Evolutionary conservation across 148 eudicot species (phyloP).

Genomic region (Fagopyrum esculentum): DNA sequence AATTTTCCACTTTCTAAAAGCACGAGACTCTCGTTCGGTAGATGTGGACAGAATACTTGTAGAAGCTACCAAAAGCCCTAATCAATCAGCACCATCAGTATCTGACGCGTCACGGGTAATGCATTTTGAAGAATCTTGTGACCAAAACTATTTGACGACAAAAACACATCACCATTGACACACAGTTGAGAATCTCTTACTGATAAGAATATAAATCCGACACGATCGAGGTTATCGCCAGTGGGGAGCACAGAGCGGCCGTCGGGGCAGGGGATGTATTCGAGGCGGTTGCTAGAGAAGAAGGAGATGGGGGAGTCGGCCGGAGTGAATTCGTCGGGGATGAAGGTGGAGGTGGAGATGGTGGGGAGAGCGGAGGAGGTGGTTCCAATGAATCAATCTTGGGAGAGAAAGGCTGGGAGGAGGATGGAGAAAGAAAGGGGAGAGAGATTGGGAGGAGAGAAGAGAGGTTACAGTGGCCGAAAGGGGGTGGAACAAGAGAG

Average conservation of each 20-base stretch:
- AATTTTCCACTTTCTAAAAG: slow-evolving; percentile 56
- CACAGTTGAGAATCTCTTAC: slow-evolving; percentile 21
- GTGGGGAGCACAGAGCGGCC: slow-evolving; percentile 38
- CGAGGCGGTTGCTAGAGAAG: slow-evolving; percentile 34
- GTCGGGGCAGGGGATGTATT: slow-evolving; percentile 33
- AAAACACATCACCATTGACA: slow-evolving; percentile 22
- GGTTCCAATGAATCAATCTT: slow-evolving; percentile 29
- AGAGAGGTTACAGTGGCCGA: slow-evolving; percentile 7
- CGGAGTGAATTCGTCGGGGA: slow-evolving; percentile 20
- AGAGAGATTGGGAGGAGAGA: slow-evolving; percentile 14
- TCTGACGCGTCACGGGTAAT: slow-evolving; percentile 23
- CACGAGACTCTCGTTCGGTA: slow-evolving; percentile 27
- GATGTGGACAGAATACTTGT: slow-evolving; percentile 22
- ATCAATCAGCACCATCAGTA: slow-evolving; percentile 13
- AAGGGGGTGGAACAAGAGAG: slow-evolving; percentile 14
- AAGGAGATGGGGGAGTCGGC: background rate
- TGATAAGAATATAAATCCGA: slow-evolving; percentile 40
- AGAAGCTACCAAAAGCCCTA: slow-evolving; percentile 63
- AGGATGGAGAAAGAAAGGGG: slow-evolving; percentile 27
- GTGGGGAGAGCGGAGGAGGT: slow-evolving; percentile 26
- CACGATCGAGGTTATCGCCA: slow-evolving; percentile 48
- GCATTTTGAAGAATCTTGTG: slow-evolving; percentile 38
- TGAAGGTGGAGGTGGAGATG: slow-evolving; percentile 16
- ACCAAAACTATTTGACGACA: slow-evolving; percentile 20
- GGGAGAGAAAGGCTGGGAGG: slow-evolving; percentile 47